Conservation (phyloP, 257 asterid species). For the Oldenlandia corymbosa region DNA sequence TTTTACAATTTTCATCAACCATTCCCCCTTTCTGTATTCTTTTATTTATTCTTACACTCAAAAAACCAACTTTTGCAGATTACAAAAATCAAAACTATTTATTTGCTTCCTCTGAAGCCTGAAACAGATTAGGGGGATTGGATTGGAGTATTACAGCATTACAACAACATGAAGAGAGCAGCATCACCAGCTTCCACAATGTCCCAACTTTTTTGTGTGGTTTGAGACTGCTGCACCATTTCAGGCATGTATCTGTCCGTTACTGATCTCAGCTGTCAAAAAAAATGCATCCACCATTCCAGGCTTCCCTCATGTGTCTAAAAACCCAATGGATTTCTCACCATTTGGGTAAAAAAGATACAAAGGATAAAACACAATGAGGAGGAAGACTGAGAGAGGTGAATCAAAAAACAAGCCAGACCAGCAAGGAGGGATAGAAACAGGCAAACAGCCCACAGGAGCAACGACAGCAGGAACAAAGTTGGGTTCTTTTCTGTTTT, state of each 20-base stretch:
- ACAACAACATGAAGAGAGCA: not conserved
- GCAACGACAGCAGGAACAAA: constrained; percentile 4
- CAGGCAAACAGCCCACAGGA: not conserved
- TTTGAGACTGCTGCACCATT: constrained; percentile 6
- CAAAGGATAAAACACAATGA: constrained; percentile 6
- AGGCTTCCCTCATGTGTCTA: constrained; percentile 6
- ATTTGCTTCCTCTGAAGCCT: not conserved
- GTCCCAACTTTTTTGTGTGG: constrained; percentile 7
- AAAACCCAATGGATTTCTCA: constrained; percentile 14
- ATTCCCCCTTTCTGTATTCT: constrained; percentile 15
- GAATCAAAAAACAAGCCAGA: constrained; percentile 7
- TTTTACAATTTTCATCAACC: not conserved
- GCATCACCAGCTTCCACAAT: constrained; percentile 2
- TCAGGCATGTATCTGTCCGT: not conserved
- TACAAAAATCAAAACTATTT: no score
- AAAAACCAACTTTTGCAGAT: no score
- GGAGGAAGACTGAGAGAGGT: constrained; percentile 1
- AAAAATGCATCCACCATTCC: not conserved
- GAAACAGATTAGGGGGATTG: constrained; percentile 10
- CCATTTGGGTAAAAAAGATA: constrained; percentile 16
- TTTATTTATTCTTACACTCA: constrained; percentile 2
- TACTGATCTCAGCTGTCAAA: constrained; percentile 10
- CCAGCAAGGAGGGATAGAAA: not conserved
- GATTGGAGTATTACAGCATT: not conserved
- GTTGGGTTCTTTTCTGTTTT: no score